Evolutionary conservation across 345 rosid genomes (phyloP).

Genomic region (Laguncularia racemosa): DNA sequence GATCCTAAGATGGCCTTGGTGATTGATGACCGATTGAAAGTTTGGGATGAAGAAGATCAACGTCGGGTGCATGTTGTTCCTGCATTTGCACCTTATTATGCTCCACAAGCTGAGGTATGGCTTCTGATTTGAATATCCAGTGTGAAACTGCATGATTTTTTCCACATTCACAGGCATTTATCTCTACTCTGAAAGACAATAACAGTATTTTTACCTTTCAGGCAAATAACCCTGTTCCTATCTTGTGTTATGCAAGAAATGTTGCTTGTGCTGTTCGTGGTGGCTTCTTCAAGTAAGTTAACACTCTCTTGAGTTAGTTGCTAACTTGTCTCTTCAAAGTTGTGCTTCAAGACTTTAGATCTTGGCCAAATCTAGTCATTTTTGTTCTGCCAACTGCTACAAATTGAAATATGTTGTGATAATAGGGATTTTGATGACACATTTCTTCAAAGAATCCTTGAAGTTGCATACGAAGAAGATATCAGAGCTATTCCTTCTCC

Average conservation of each 20-base stretch:
- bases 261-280: constrained; percentile 97
- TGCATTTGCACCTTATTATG: constrained; percentile 93
- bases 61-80: constrained; percentile 97
- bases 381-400: constrained; percentile 1
- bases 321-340: not conserved
- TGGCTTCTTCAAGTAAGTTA: constrained; percentile 86
- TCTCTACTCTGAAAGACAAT: not conserved
- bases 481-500: constrained; percentile 58
- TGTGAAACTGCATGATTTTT: constrained; percentile 14
- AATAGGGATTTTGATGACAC: constrained; percentile 92
- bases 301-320: not conserved
- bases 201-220: constrained; percentile 24
- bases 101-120: constrained; percentile 97
- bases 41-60: constrained; percentile 99
- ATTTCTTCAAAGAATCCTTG: constrained; percentile 67
- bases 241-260: constrained; percentile 86
- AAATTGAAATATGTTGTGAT: constrained; percentile 5
- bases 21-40: constrained; percentile 94
- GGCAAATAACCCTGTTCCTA: constrained; percentile 74
- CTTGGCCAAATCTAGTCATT: constrained; percentile 5
- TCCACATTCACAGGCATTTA: too few relatives aligned
- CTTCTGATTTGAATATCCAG: constrained; percentile 13
- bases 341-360: not conserved
- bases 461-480: constrained; percentile 84
- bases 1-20: constrained; percentile 97